A percentile compares a stretch with the other conserved stretches of the same genome.
phyloP scores from a whole-genome alignment of 2,329 filamentous ascomycete species.

The Hypoxylon sp. region DNA sequence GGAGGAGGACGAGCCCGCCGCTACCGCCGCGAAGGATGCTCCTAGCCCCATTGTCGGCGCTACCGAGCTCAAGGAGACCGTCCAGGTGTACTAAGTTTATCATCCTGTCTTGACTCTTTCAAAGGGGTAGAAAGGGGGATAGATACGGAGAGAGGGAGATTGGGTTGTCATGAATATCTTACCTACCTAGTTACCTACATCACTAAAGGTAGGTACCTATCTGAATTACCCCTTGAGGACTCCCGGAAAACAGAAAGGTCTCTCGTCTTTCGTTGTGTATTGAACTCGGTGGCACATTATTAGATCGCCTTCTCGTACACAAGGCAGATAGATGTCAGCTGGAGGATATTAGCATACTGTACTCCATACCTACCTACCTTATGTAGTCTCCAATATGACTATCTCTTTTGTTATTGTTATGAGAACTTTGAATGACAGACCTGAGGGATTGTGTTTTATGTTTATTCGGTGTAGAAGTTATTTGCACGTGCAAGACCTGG shows the following conservation, averaged over 20 bases:
- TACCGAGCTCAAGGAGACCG: slow-evolving; percentile 34
- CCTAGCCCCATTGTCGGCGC: slow-evolving; percentile 36
- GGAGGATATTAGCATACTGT: slow-evolving; percentile 16
- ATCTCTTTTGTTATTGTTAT: slow-evolving; percentile 29
- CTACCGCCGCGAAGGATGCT: slow-evolving; percentile 26
- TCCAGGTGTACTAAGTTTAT: slow-evolving; percentile 39
- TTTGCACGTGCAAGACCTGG: no score
- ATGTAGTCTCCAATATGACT: slow-evolving; percentile 30
- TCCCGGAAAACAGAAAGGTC: slow-evolving; percentile 14
- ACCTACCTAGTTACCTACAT: slow-evolving; percentile 15
- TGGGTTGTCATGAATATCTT: slow-evolving; percentile 8
- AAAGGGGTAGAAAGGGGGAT: not conserved
- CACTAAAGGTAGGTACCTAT: no score
- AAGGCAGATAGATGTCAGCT: slow-evolving; percentile 28
- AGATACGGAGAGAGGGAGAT: slow-evolving; percentile 4
- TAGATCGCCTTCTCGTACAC: slow-evolving; percentile 28
- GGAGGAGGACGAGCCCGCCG: slow-evolving; percentile 49
- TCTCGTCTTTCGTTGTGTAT: slow-evolving; percentile 22
- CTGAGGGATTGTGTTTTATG: no score
- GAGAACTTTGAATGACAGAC: slow-evolving; percentile 8
- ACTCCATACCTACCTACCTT: slow-evolving; percentile 18
- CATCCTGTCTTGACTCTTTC: not conserved
- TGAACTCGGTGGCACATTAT: slow-evolving; percentile 12
- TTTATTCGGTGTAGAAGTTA: no score
- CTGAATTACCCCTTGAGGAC: slow-evolving; percentile 25